These are phyloP conservation scores for Trichosanthes cucumerina DNA, from an alignment of 306 rosid genomes.

Conservation along the genomic window DNA sequence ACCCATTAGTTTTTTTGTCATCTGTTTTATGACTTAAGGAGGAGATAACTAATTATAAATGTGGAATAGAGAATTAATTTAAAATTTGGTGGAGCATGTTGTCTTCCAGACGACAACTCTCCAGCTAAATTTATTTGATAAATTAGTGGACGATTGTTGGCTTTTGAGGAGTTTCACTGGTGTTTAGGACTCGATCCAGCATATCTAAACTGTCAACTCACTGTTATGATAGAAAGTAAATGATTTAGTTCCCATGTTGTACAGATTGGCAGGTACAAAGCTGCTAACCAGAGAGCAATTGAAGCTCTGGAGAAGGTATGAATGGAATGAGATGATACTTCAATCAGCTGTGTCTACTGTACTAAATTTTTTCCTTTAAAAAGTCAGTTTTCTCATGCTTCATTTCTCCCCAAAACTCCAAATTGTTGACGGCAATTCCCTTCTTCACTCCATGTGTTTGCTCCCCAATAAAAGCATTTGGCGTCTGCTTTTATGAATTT, in stretches of 20 bases:
- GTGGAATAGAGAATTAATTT: not conserved
- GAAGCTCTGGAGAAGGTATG: slow-evolving; percentile 66
- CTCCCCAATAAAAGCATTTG: not conserved
- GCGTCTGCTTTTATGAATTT: not conserved
- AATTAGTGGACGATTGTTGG: not conserved
- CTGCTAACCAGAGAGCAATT: slow-evolving; percentile 57
- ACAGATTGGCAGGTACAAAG: slow-evolving; percentile 55
- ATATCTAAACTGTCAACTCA: not conserved
- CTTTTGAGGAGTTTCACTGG: not conserved
- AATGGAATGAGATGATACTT: not conserved
- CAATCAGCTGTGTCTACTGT: not conserved
- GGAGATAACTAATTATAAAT: not conserved
- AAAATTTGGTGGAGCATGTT: not conserved
- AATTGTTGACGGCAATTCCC: not conserved
- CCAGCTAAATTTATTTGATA: not conserved
- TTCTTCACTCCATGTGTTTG: not conserved
- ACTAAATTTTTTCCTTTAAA: not conserved
- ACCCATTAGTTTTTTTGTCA: not conserved
- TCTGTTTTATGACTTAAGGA: not conserved
- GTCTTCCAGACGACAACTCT: not conserved
- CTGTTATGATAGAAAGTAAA: not conserved
- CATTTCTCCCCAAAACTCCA: not conserved
- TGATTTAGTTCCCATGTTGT: not conserved
- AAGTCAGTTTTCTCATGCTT: not conserved
- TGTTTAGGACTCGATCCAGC: not conserved